Evolutionary conservation across 2,329 filamentous ascomycete genomes (phyloP), one percentile per base, ranked within the genome.

Genomic region (Aspergillus sp.): DNA sequence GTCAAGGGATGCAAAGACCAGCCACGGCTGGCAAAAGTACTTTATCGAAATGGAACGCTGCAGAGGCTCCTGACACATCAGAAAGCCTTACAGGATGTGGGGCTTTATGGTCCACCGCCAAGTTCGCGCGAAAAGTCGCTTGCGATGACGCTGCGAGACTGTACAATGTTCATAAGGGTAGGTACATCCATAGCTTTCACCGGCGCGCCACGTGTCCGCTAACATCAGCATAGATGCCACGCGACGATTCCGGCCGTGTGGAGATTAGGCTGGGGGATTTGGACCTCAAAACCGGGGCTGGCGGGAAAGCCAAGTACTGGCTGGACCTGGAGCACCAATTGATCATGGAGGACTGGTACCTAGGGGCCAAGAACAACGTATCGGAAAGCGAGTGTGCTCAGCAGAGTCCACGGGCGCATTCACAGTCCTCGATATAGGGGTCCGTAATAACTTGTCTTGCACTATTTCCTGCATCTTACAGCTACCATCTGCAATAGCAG

Each of bases 101-200:
- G 76, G 1, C 60, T 77, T 6, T 59, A 69, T 23, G 77, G 78
- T 3, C 73, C 76, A 8, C 66, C 71, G 17, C 63, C 71, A n/a
- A 64, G 73, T 50, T 73, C 74, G 36, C 71, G 69, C 10, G 78
- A 83, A 27, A 87, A 90, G 62, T 82, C 84, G 11, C 79, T 90
- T 6, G 89, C 90, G 58, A 94, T 94, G 90, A 93, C 91, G 3
- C 74, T 95, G 65, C 81, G 91, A 53, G 91, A 95, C 78, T 92
- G 90, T 73, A 91, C 89, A 3, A 84, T 90, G 67, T 92, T 89
- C 70, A 79, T 91, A 42, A 85, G 86, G 68, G 82, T 92, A 70
- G 53, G 71, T 63, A 36, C 32, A 13, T 36, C 11, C 11, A 36
- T 36, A 13, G 11, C 25, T 23, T 42, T 51, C 5, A 23, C 11